A percentile compares a stretch with the other conserved stretches of the same genome.
These are phyloP conservation scores for Evansstolkia leycettana DNA, from an alignment of 495 filamentous ascomycete species.

Conservation along the genomic window DNA sequence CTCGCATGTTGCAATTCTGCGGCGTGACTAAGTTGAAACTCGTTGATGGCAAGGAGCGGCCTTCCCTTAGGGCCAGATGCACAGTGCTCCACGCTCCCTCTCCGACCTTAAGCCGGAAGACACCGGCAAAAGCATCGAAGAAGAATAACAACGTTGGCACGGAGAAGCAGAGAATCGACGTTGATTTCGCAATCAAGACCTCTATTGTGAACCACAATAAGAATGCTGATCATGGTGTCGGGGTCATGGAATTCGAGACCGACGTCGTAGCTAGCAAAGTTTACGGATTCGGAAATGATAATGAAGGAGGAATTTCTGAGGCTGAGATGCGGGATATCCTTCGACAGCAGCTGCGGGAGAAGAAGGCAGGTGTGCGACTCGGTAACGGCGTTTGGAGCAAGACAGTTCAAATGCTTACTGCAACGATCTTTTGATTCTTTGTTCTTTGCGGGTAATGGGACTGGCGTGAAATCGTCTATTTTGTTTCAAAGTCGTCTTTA, in stretches of 20 bases:
- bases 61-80: conserved; percentile 28
- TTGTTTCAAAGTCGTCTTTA: too few relatives aligned
- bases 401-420: conserved; percentile 25
- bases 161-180: conserved; percentile 20
- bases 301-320: conserved; percentile 20
- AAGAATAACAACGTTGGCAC: conserved; percentile 2
- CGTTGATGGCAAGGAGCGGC: conserved; percentile 14
- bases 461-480: too few relatives aligned
- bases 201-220: conserved; percentile 8
- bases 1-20: conserved; percentile 34
- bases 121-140: background rate
- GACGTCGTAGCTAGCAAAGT: conserved; percentile 32
- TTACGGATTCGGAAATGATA: conserved; percentile 28
- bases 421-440: conserved; percentile 20
- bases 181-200: conserved; percentile 30
- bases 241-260: conserved; percentile 25
- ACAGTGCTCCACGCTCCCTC: conserved; percentile 17
- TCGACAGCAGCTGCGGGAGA: conserved; percentile 14
- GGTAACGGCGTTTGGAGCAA: conserved; percentile 32
- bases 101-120: background rate
- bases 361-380: conserved; percentile 13
- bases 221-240: conserved; percentile 9
- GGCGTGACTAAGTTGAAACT: conserved; percentile 32
- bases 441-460: too few relatives aligned
- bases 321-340: conserved; percentile 28